Base-by-base conservation (phyloP, 768 basidiomycete genomes). In the Amanita brunnescens region DNA sequence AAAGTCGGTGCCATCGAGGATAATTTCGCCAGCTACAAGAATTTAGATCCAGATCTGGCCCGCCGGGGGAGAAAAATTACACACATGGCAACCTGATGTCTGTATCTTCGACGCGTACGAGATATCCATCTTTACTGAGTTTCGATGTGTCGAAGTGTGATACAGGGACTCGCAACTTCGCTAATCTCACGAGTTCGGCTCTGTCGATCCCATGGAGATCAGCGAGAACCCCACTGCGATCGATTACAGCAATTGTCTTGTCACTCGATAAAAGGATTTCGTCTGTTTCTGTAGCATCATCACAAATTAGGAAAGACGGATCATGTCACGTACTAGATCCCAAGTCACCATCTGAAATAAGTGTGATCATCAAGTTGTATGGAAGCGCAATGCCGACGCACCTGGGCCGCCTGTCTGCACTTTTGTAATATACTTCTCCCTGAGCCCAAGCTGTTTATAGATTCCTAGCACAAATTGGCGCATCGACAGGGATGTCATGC, bases 381-480 rank as follows among this genome's bases (percentile, higher is more conserved):
- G 51, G 1, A 32, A 24, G 29, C 3, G 5, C 12, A 5, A 33
- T 9, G 2, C 23, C 12, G 16, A 56, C 78, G 53, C 61, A 82
- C 80, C 83, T 51, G 88, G 88, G 16, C 95, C 95, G 61, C 95
- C 94, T 10, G 93, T 97, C 70, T 96, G 93, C 49, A 97, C 90
- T 70, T 99, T 99, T 33, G 93, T 95, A 58, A 98, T 83, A 56
- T 98, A 87, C 70, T 89, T 91, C 75, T 98, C 96, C 59, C 85
- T 78, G 55, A 97, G 70, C 6, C 94, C 93, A 52, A 95, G 85
- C 59, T 92, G 88, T 67, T 90, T 91, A 76, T 96, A 95, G 55
- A 97, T 81, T 47, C 96, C 96, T 30, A 93, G 70, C 29, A 96
- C 87, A 62, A 94, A 98, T 64, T 97, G 93, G 47, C 96, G 79